Conservation (phyloP, 1,139 yeast species). For the Suhomyces taliae region DNA sequence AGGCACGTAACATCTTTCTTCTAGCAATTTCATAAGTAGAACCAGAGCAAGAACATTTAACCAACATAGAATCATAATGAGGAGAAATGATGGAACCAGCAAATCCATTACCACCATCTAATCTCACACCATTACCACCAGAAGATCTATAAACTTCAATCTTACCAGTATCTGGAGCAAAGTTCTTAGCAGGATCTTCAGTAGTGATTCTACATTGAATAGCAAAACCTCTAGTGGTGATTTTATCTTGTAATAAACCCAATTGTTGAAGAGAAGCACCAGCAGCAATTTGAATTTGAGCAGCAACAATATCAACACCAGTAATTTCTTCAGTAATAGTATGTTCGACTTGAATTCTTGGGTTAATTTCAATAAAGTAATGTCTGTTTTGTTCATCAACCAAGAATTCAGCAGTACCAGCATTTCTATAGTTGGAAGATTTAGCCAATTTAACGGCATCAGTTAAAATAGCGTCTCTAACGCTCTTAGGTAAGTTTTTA, state of each 20-base stretch:
- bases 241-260: constrained; percentile 90
- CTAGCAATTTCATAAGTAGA: constrained; percentile 96
- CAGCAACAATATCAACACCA: constrained; percentile 96
- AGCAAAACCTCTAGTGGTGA: constrained; percentile 95
- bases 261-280: constrained; percentile 93
- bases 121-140: constrained; percentile 98
- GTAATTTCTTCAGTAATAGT: constrained; percentile 98
- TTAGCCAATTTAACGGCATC: constrained; percentile 94
- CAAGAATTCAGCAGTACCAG: constrained; percentile 98
- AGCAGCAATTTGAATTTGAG: constrained; percentile 98
- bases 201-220: constrained; percentile 99
- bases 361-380: constrained; percentile 97
- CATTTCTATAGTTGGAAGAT: constrained; percentile 88
- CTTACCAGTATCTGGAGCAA: constrained; percentile 99
- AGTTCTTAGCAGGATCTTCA: constrained; percentile 94
- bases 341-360: constrained; percentile 98
- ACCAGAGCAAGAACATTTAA: constrained; percentile 95
- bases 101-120: constrained; percentile 98
- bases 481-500: constrained; percentile 74
- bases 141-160: constrained; percentile 97
- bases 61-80: constrained; percentile 97
- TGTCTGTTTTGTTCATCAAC: constrained; percentile 95
- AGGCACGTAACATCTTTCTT: constrained; percentile 94
- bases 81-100: constrained; percentile 99
- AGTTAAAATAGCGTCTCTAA: constrained; percentile 85